phyloP scores from a whole-genome alignment of 805 yeast species.

The Candida michaelii region DNA sequence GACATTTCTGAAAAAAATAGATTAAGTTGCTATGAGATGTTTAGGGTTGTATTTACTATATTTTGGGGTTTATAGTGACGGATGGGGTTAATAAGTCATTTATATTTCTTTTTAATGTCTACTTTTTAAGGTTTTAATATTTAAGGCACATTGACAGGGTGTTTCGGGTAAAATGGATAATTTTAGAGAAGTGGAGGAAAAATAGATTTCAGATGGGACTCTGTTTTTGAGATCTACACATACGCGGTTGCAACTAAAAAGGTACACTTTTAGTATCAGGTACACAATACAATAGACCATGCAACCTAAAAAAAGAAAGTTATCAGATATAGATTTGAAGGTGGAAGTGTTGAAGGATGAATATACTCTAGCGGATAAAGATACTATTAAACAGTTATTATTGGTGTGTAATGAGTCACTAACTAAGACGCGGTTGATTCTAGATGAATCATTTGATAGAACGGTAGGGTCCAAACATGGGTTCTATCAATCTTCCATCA shows the following conservation, averaged over 20 bases:
- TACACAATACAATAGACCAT: not conserved
- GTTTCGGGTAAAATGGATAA: too few species aligned
- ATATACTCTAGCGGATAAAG: conserved; percentile 46
- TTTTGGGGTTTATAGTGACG: too few species aligned
- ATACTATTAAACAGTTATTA: conserved; percentile 50
- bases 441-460: conserved; percentile 34
- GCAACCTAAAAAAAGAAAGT: not conserved
- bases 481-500: conserved; percentile 18
- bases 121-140: too few species aligned
- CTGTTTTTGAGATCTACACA: not conserved
- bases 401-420: conserved; percentile 55
- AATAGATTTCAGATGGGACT: not conserved
- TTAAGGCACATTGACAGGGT: too few species aligned
- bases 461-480: conserved; percentile 6
- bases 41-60: too few species aligned
- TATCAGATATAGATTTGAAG: conserved; percentile 21
- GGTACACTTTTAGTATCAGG: not conserved
- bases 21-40: not conserved
- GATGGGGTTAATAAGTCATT: too few species aligned
- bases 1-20: not conserved
- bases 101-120: too few species aligned
- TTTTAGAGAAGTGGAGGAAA: too few species aligned
- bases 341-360: conserved; percentile 30
- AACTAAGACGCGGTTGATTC: conserved; percentile 36
- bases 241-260: not conserved